Percentiles rank a stretch among this genome's conserved stretches.
phyloP scores from a whole-genome alignment of 139 green algal genomes.

The Bryopsis sp. region DNA sequence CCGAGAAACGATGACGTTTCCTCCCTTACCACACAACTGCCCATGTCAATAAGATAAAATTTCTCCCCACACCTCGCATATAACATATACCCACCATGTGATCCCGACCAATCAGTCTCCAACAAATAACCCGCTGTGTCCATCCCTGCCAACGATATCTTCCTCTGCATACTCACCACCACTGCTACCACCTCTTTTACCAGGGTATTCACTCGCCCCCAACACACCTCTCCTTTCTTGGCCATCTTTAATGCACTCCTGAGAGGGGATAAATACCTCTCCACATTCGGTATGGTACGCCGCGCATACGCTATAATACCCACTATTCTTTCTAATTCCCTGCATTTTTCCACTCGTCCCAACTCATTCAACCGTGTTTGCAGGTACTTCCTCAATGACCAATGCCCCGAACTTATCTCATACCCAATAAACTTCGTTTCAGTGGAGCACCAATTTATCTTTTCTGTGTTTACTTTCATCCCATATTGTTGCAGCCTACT shows the following conservation, averaged over 20 bases:
- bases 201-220: no score
- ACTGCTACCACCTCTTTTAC: no score
- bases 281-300: no score
- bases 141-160: no score
- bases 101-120: no score
- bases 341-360: neutral
- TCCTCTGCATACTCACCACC: no score
- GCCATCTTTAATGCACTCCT: no score
- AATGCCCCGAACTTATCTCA: neutral
- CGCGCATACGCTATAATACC: neutral
- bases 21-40: neutral
- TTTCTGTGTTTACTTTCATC: conserved; percentile 1
- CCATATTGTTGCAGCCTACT: neutral
- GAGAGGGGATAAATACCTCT: no score
- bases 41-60: neutral
- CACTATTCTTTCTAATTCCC: neutral
- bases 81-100: no score
- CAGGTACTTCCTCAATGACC: neutral
- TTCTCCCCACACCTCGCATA: no score
- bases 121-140: no score
- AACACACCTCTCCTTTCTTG: no score
- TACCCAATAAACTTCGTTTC: neutral
- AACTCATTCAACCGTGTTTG: neutral
- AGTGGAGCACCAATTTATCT: neutral
- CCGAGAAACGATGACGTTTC: conserved; percentile 10